Percentiles rank a stretch among this genome's conserved stretches.
phyloP scores from a whole-genome alignment of 495 filamentous ascomycete species.

The Entonaema liquescens region DNA sequence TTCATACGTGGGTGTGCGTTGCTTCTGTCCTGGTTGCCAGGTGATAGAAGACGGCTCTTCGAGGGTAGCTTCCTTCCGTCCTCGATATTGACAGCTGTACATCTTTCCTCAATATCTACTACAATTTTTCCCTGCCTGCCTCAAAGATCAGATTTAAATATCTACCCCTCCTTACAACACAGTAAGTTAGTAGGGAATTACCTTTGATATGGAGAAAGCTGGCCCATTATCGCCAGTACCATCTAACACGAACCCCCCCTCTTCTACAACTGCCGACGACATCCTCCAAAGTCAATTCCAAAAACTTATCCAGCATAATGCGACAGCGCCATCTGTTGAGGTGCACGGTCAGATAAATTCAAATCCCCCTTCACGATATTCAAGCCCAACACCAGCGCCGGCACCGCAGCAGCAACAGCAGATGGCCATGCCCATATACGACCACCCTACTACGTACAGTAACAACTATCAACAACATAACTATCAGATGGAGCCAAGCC shows the following conservation, averaged over 20 bases:
- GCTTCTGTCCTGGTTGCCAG: neutral
- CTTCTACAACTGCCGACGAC: constrained; percentile 42
- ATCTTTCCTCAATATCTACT: constrained; percentile 1
- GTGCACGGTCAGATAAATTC: constrained; percentile 48
- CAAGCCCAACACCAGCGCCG: constrained; percentile 45
- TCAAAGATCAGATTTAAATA: neutral
- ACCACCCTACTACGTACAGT: constrained; percentile 30
- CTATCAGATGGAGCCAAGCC: constrained; percentile 48
- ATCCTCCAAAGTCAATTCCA: constrained; percentile 58
- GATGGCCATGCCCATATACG: constrained; percentile 36
- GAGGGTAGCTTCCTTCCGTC: constrained; percentile 2
- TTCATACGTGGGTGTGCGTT: neutral
- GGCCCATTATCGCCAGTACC: constrained; percentile 54
- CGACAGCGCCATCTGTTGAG: constrained; percentile 42
- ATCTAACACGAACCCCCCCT: constrained; percentile 37
- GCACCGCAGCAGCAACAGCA: constrained; percentile 33
- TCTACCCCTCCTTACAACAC: neutral
- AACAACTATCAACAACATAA: constrained; percentile 47
- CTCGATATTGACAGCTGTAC: neutral
- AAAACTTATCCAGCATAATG: constrained; percentile 60
- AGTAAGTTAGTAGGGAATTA: neutral
- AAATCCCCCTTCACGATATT: constrained; percentile 55
- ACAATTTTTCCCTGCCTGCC: neutral
- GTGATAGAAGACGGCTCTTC: neutral
- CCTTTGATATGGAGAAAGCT: constrained; percentile 49